Evolutionary conservation across 768 basidiomycete genomes (phyloP).

Genomic region (Pleurotus cornucopiae): DNA sequence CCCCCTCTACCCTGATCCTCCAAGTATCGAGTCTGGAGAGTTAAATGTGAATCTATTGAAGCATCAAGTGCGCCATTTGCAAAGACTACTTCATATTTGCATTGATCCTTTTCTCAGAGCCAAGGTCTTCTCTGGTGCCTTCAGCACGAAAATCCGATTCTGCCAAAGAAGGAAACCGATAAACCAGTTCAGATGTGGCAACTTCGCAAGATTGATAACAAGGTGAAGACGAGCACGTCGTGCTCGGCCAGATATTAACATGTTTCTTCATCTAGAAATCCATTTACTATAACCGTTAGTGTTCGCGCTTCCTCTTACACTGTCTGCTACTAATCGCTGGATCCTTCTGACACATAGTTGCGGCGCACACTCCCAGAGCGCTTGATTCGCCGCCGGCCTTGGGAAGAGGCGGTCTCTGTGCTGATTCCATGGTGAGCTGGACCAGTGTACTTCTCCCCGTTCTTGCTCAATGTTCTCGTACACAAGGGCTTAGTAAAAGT

Average conservation of each 20-base stretch:
- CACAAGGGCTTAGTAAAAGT: constrained; percentile 39
- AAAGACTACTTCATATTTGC: not conserved
- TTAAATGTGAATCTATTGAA: constrained; percentile 71
- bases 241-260: not conserved
- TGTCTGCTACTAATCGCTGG: not conserved
- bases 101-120: constrained; percentile 35
- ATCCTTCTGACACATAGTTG: constrained; percentile 39
- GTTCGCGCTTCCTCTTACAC: not conserved
- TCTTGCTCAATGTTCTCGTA: not conserved
- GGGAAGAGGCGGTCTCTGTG: constrained; percentile 83
- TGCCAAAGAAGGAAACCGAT: constrained; percentile 65
- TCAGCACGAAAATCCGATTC: constrained; percentile 68
- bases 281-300: constrained; percentile 68
- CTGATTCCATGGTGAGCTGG: constrained; percentile 75
- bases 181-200: constrained; percentile 91
- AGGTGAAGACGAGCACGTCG: constrained; percentile 27
- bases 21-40: constrained; percentile 61
- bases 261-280: constrained; percentile 25
- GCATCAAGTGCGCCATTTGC: constrained; percentile 59
- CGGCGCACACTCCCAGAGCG: constrained; percentile 76
- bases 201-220: constrained; percentile 45
- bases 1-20: constrained; percentile 68
- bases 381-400: constrained; percentile 45
- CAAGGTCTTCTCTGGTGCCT: constrained; percentile 89
- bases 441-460: not conserved